phyloP scores from a whole-genome alignment of 2,329 filamentous ascomycete species.

The Metarhizium sp. region DNA sequence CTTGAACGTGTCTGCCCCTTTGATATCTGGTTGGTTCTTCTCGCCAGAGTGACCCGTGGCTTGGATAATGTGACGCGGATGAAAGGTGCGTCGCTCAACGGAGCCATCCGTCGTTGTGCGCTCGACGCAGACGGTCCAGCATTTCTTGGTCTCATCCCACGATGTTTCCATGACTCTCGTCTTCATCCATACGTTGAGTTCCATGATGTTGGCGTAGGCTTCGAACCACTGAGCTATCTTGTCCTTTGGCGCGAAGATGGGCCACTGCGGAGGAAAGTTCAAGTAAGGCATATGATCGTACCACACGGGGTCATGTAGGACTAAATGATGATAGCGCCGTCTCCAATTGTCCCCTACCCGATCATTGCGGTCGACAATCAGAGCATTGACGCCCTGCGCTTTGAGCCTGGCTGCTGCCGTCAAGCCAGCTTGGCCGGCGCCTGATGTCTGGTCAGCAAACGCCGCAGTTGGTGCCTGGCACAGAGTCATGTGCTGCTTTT shows the following conservation, averaged over 20 bases:
- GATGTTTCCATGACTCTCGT: slow-evolving; percentile 37
- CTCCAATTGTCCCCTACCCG: slow-evolving; percentile 57
- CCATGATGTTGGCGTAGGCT: slow-evolving; percentile 52
- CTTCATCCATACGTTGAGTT: slow-evolving; percentile 57
- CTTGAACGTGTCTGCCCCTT: slow-evolving; percentile 46
- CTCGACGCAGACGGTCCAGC: slow-evolving; percentile 48
- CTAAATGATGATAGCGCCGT: slow-evolving; percentile 52
- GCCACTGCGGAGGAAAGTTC: slow-evolving; percentile 55
- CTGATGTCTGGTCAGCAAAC: slow-evolving; percentile 19
- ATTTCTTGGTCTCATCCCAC: slow-evolving; percentile 36
- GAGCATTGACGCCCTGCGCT: slow-evolving; percentile 43
- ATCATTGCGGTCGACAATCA: slow-evolving; percentile 50
- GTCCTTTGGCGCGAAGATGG: slow-evolving; percentile 62
- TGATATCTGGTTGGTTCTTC: slow-evolving; percentile 49
- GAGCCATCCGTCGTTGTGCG: slow-evolving; percentile 40
- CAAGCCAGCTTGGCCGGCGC: slow-evolving; percentile 52
- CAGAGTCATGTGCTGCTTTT: too few species aligned
- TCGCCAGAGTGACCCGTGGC: slow-evolving; percentile 61
- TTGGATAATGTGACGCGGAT: slow-evolving; percentile 55
- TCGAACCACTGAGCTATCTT: slow-evolving; percentile 63
- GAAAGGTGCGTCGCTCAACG: slow-evolving; percentile 41
- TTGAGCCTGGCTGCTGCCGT: slow-evolving; percentile 49
- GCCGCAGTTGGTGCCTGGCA: too few species aligned
- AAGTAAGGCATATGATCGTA: slow-evolving; percentile 55
- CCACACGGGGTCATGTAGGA: slow-evolving; percentile 59